These are phyloP conservation scores for Aspergillus uvarum DNA, from an alignment of 2,329 filamentous ascomycete species.

Conservation along the genomic window DNA sequence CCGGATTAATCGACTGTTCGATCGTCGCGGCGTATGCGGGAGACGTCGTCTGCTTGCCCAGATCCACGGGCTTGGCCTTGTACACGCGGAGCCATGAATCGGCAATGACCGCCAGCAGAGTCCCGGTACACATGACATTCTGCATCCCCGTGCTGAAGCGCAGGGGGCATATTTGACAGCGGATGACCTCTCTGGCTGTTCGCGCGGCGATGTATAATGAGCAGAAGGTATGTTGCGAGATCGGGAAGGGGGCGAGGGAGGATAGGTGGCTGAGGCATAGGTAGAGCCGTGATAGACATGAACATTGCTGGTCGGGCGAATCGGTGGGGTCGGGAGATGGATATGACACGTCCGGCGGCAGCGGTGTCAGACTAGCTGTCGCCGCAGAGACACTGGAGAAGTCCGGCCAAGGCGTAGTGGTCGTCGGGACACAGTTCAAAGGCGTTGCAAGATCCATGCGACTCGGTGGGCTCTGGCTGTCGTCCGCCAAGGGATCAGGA, in stretches of 20 bases:
- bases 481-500: constrained; percentile 23
- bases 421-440: constrained; percentile 28
- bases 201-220: constrained; percentile 45
- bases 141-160: constrained; percentile 44
- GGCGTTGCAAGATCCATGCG: constrained; percentile 24
- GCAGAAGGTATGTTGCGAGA: constrained; percentile 44
- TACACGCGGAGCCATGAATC: constrained; percentile 46
- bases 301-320: constrained; percentile 32
- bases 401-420: constrained; percentile 42
- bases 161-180: constrained; percentile 44
- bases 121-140: constrained; percentile 49
- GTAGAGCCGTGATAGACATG: constrained; percentile 46
- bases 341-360: neutral
- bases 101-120: constrained; percentile 45
- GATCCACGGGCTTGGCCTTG: constrained; percentile 34
- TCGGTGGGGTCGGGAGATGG: constrained; percentile 22
- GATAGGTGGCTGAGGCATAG: constrained; percentile 45
- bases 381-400: constrained; percentile 38
- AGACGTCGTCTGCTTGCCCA: constrained; percentile 38
- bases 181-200: constrained; percentile 44
- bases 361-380: neutral
- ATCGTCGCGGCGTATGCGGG: constrained; percentile 30
- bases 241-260: constrained; percentile 43
- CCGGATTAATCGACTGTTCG: constrained; percentile 26
- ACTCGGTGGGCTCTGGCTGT: constrained; percentile 28